phyloP scores from a whole-genome alignment of 2,329 filamentous ascomycete genomes.

The Monascus ruber region DNA sequence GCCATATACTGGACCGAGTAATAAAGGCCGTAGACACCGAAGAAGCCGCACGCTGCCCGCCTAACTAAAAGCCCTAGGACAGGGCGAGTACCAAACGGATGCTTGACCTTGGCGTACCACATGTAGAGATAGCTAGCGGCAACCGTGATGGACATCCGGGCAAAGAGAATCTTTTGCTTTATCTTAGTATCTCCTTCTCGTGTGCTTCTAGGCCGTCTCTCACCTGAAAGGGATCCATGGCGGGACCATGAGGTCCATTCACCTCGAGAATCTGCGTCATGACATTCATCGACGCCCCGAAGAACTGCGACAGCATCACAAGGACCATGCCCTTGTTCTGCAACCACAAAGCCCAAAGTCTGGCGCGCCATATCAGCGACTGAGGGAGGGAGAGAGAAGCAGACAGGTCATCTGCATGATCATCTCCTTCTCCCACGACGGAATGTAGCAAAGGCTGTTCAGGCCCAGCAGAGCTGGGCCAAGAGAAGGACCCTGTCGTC shows the following conservation, averaged over 20 bases:
- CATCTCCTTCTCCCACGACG: neutral
- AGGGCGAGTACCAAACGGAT: conserved; percentile 56
- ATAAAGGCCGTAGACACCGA: conserved; percentile 71
- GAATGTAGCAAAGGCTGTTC: conserved; percentile 6
- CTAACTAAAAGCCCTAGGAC: conserved; percentile 57
- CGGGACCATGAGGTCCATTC: conserved; percentile 52
- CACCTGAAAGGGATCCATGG: conserved; percentile 68
- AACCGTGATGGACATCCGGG: conserved; percentile 64
- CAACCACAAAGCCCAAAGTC: conserved; percentile 37
- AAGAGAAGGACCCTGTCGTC: neutral
- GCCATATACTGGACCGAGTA: conserved; percentile 67
- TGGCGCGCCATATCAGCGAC: conserved; percentile 16
- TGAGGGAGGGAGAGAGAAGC: too few relatives aligned
- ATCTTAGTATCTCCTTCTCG: conserved; percentile 1
- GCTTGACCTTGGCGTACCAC: conserved; percentile 54
- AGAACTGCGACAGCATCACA: conserved; percentile 66
- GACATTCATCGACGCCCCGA: conserved; percentile 77
- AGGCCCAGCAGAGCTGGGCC: conserved; percentile 5
- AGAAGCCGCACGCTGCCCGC: conserved; percentile 60
- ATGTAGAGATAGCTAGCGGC: conserved; percentile 60
- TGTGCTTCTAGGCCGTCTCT: too few relatives aligned
- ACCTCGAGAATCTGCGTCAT: conserved; percentile 64
- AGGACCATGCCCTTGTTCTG: conserved; percentile 61
- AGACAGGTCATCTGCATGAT: too few relatives aligned
- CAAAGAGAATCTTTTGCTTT: conserved; percentile 54